These are phyloP conservation scores for Rubroboletus pulcherrimus DNA, from an alignment of 768 basidiomycete species.

Conservation along the genomic window DNA sequence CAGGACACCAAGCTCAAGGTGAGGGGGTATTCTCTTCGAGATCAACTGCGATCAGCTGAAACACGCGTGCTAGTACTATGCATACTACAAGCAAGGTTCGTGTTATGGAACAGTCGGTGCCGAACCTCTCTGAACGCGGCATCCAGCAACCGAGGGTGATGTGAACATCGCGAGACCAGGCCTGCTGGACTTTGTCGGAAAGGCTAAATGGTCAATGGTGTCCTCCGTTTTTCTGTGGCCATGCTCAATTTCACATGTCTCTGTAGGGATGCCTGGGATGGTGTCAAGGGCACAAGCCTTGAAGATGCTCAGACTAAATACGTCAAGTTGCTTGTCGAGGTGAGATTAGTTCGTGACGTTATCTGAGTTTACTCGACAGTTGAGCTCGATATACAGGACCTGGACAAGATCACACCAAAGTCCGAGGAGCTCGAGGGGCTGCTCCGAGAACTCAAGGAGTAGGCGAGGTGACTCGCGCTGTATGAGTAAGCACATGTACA, in stretches of 20 bases:
- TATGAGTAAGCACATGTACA: slow-evolving; percentile 7
- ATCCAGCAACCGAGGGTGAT: slow-evolving; percentile 72
- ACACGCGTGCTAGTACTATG: slow-evolving; percentile 72
- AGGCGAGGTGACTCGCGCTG: slow-evolving; percentile 1
- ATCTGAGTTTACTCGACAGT: background rate
- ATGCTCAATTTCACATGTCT: background rate
- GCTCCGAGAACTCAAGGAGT: slow-evolving; percentile 58
- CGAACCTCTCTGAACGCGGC: background rate
- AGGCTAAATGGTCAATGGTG: slow-evolving; percentile 76
- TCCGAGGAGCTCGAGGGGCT: slow-evolving; percentile 49
- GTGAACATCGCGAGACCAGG: slow-evolving; percentile 63
- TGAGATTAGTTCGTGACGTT: slow-evolving; percentile 29
- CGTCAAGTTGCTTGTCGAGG: slow-evolving; percentile 70
- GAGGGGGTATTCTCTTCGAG: slow-evolving; percentile 30
- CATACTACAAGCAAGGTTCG: slow-evolving; percentile 88
- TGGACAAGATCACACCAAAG: slow-evolving; percentile 43
- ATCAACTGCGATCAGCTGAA: slow-evolving; percentile 7
- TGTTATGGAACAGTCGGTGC: background rate
- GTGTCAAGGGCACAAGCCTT: slow-evolving; percentile 58
- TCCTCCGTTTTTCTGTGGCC: background rate
- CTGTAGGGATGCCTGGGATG: slow-evolving; percentile 82
- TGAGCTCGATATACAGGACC: slow-evolving; percentile 43
- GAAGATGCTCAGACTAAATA: slow-evolving; percentile 74
- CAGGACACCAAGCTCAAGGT: slow-evolving; percentile 78
- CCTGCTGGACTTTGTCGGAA: slow-evolving; percentile 80